Evolutionary conservation across 2,329 filamentous ascomycete genomes (phyloP), one percentile per base, ranked within the genome.

Genomic region (Laburnicola sp.): DNA sequence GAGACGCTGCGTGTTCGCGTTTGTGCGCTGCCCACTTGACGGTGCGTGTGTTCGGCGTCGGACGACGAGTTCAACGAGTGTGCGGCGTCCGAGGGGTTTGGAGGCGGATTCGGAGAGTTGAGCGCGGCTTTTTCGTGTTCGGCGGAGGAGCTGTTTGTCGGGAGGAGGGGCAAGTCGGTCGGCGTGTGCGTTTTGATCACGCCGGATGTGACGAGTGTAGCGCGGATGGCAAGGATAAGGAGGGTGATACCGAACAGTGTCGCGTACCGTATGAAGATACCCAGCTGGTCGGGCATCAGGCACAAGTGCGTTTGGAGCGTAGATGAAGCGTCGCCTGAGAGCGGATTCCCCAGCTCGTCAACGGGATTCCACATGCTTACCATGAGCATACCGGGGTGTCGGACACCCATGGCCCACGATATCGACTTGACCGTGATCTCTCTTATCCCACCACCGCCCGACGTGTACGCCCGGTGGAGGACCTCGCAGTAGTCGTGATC

Each of bases 401-500:
- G 83, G 1, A 99, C 89, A 6, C 94, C 92, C 94, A 97, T 97
- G 16, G 91, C 91, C 91, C 93, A 96, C 65, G 87, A 95, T 60
- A 95, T 85, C 66, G 88, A 92, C 76, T 99, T 99, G 63, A 97
- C 91, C 0, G 94, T 99, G 58, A 97, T 95, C 71, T 99, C 94
- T 23, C 74, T 73, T 23, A 83, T 78, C 4, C 75, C 76, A 42
- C 78, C 80, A 28, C 87, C 83, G 25, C 80, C 82, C 4, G 79
- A 81, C 0, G 78, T 76, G 52, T 86, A 84, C 16, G 83, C 80
- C 2, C 85, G 84, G 72, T 99, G 94, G 0, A 86, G 80, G 5
- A 97, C 76, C 65, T 96, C 92, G 75, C 94, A 99, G 75, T 97
- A 97, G 75, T 99, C 94, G 75, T 99, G 94, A 68, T 99, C 94